Base-by-base conservation (phyloP, 768 basidiomycete species). In the Krasilnikovozyma curviuscula region DNA sequence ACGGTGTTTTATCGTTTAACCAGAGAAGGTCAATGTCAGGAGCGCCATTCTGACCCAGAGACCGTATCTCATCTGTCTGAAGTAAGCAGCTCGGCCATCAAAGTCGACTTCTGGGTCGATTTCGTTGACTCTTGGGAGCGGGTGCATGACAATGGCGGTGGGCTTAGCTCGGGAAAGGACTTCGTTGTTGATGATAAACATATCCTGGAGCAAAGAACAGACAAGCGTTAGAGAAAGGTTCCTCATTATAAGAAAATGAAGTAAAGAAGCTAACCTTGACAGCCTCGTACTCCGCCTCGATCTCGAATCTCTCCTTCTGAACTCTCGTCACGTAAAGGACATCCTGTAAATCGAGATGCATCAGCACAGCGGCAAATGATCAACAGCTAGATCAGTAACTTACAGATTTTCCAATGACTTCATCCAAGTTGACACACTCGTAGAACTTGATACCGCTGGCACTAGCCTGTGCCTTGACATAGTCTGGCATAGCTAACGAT, bases 141-240 rank as follows among this genome's bases (percentile, higher is more conserved):
- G 93, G 65, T 98, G 93, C 88, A 98, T 91, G 55, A 97, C 86
- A 50, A 97, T 95, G 78, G 93, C 85, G 45, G 88, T 83, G 54
- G 84, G 81, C 69, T 97, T 97, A 9, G 93, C 91, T 35, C 82
- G 72, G 5, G 86, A 77, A 24, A 98, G 71, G 28, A 97, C 76
- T 10, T 89, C 83, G 60, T 97, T 93, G 65, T 97, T 85, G 46
- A 98, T 76, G 29, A 85, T 71, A 63, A 91, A 97, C 14, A 79
- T 75, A 61, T 91, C 82, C 50, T 48, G 38, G 32, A 23, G 12
- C n/a, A 30, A 39, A 9, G 28, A 14, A n/a, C n/a, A n/a, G 19
- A 8, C 14, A 23, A 18, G 13, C n/a, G 38, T 40, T 16, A 48
- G 30, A n/a, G 14, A 7, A 13, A 14, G 38, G 24, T 16, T 38